These are phyloP conservation scores for Ophiosphaerella narmari DNA, from an alignment of 2,329 filamentous ascomycete genomes.

Conservation along the genomic window DNA sequence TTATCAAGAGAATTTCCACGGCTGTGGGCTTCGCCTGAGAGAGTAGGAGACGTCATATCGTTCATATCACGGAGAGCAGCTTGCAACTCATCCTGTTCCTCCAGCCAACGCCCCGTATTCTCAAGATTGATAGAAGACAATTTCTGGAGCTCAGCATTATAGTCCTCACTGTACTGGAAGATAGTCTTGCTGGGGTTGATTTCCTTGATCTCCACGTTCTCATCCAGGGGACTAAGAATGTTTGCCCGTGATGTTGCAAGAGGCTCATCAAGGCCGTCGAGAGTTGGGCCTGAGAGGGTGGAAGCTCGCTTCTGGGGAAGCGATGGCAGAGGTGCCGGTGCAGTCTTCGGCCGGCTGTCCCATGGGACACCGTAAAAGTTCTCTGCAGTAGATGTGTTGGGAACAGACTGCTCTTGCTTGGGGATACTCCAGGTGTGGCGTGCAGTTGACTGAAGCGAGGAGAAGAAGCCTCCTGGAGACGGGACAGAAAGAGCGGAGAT, in stretches of 20 bases:
- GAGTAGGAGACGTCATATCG: conserved; percentile 47
- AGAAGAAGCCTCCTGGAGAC: conserved; percentile 90
- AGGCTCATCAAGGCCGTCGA: conserved; percentile 39
- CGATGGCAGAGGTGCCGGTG: conserved; percentile 19
- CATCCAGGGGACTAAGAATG: conserved; percentile 38
- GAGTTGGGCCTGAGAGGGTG: conserved; percentile 39
- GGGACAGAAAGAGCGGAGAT: conserved; percentile 85
- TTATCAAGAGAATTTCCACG: conserved; percentile 44
- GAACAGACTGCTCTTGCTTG: conserved; percentile 54
- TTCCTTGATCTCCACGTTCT: conserved; percentile 56
- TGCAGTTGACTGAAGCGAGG: conserved; percentile 74
- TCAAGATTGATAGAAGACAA: conserved; percentile 75
- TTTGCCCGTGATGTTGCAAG: conserved; percentile 38
- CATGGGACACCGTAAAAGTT: conserved; percentile 89
- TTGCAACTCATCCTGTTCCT: conserved; percentile 79
- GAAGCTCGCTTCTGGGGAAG: conserved; percentile 22
- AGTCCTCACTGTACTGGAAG: conserved; percentile 74
- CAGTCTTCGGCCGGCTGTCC: conserved; percentile 47
- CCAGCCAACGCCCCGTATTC: conserved; percentile 84
- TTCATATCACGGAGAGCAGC: conserved; percentile 65
- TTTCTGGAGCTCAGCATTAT: conserved; percentile 73
- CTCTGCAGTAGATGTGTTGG: conserved; percentile 89
- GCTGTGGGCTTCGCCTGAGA: conserved; percentile 36
- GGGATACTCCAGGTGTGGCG: conserved; percentile 79
- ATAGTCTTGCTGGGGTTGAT: conserved; percentile 68